Evolutionary conservation across 306 rosid genomes (phyloP).

Genomic region (Prunus mira): DNA sequence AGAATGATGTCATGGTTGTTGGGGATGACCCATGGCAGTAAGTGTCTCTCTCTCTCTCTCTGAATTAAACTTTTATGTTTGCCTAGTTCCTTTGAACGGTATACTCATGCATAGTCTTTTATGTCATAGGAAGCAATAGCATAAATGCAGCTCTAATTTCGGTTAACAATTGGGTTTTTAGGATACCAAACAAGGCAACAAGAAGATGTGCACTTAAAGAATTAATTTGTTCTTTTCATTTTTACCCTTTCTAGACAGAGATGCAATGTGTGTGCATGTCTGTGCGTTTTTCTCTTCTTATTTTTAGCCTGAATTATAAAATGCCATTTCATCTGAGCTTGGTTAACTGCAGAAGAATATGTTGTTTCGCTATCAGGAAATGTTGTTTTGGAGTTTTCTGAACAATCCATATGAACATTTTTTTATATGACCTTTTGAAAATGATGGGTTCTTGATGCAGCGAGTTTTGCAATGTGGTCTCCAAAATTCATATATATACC

Average conservation of each 20-base stretch:
- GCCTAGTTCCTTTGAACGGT: background rate
- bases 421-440: background rate
- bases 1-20: slow-evolving; percentile 94
- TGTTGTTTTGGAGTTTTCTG: background rate
- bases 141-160: background rate
- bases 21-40: slow-evolving; percentile 98
- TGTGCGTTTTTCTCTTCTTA: too few relatives aligned
- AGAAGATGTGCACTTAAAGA: too few relatives aligned
- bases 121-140: background rate
- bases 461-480: slow-evolving; percentile 77
- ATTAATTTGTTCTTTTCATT: too few relatives aligned
- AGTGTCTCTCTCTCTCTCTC: slow-evolving; percentile 30
- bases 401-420: background rate
- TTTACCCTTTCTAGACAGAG: too few relatives aligned
- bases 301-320: too few relatives aligned
- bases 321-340: background rate
- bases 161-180: too few relatives aligned
- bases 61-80: slow-evolving; percentile 8
- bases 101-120: background rate
- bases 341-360: background rate
- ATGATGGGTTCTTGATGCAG: slow-evolving; percentile 47
- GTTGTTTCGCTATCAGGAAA: background rate
- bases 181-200: too few relatives aligned
- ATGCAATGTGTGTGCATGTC: too few relatives aligned
- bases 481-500: slow-evolving; percentile 79